phyloP scores from a whole-genome alignment of 2,329 filamentous ascomycete genomes.

The Davidsoniella eucalypti region DNA sequence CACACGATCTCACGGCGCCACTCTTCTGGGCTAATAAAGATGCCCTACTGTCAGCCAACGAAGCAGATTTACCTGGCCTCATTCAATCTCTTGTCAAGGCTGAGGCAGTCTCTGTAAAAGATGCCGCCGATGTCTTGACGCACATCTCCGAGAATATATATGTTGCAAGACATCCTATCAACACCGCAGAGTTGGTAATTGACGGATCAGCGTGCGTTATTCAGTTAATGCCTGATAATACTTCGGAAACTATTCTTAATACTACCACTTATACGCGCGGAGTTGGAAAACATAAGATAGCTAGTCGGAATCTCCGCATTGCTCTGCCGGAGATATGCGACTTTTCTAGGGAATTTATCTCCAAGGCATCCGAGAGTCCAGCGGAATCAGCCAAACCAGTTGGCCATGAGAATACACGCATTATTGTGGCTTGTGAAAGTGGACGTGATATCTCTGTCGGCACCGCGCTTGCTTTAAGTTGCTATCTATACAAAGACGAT shows the following conservation, averaged over 20 bases:
- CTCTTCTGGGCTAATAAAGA: constrained; percentile 63
- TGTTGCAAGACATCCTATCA: constrained; percentile 22
- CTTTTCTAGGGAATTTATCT: constrained; percentile 27
- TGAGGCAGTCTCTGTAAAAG: constrained; percentile 18
- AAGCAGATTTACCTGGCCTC: constrained; percentile 42
- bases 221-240: constrained; percentile 25
- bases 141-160: constrained; percentile 23
- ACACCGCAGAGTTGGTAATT: constrained; percentile 2
- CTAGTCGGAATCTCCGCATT: constrained; percentile 64
- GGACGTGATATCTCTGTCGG: constrained; percentile 72
- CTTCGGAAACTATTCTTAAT: constrained; percentile 27
- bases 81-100: constrained; percentile 26
- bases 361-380: neutral
- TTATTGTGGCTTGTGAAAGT: constrained; percentile 54
- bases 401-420: constrained; percentile 2
- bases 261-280: constrained; percentile 26
- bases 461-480: constrained; percentile 58
- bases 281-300: constrained; percentile 56
- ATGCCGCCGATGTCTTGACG: constrained; percentile 5
- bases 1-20: constrained; percentile 56
- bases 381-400: neutral
- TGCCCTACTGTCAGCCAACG: constrained; percentile 42
- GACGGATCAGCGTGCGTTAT: constrained; percentile 25
- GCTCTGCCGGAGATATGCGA: constrained; percentile 46
- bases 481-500: constrained; percentile 50